Evolutionary conservation across 2,329 filamentous ascomycete genomes (phyloP).

Genomic region (Fusarium sp.): DNA sequence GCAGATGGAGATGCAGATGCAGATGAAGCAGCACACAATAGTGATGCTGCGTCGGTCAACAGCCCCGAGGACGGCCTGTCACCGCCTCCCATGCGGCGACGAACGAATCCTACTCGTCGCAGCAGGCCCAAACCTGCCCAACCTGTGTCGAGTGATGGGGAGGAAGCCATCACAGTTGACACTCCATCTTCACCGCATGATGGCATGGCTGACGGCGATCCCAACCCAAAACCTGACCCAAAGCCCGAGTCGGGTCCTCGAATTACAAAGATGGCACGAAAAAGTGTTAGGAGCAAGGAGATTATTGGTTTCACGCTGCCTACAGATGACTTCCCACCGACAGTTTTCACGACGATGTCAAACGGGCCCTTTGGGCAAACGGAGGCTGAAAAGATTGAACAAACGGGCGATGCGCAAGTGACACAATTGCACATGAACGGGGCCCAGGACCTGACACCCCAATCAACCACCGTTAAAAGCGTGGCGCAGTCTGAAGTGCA

Average conservation of each 20-base stretch:
- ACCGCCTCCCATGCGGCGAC: conserved; percentile 1
- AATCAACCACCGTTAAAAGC: not conserved
- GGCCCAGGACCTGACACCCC: not conserved
- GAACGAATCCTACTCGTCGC: conserved; percentile 21
- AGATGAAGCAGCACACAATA: not conserved
- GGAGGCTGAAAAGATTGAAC: not conserved
- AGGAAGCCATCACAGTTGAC: not conserved
- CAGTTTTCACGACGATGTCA: conserved; percentile 31
- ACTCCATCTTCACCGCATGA: not conserved
- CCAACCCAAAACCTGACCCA: conserved; percentile 4
- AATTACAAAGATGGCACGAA: conserved; percentile 55
- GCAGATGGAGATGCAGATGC: not conserved
- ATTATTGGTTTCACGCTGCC: conserved; percentile 56
- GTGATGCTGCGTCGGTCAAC: not conserved
- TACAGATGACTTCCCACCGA: conserved; percentile 20
- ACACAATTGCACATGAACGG: conserved; percentile 6
- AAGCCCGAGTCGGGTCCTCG: conserved; percentile 47
- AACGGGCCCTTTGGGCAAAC: not conserved
- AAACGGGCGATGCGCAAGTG: not conserved
- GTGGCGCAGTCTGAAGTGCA: conserved; percentile 1
- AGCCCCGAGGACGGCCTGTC: conserved; percentile 1
- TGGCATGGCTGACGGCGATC: not conserved
- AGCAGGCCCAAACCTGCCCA: conserved; percentile 12
- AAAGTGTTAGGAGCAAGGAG: conserved; percentile 60
- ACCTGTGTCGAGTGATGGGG: conserved; percentile 20